These are phyloP conservation scores for Colletotrichum sublineola DNA, from an alignment of 2,329 filamentous ascomycete species.

Conservation along the genomic window DNA sequence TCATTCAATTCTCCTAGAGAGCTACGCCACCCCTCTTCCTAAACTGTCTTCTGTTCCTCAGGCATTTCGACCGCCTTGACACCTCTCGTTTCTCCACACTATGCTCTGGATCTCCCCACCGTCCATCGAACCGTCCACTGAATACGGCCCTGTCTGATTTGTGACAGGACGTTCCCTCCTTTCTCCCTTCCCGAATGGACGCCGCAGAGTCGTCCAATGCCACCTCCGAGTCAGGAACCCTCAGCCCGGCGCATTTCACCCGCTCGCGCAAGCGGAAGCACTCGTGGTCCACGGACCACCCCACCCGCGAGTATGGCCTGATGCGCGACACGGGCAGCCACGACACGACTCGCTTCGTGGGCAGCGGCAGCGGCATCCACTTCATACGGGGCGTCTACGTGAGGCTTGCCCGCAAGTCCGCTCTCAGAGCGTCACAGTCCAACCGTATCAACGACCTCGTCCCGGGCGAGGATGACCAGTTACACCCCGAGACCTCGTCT, in stretches of 20 bases:
- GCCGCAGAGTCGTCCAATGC: constrained; percentile 48
- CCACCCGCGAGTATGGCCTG: constrained; percentile 53
- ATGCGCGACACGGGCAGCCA: constrained; percentile 64
- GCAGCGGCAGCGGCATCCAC: constrained; percentile 70
- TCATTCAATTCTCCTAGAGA: too few relatives aligned
- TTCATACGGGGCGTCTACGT: constrained; percentile 69
- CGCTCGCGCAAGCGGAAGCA: constrained; percentile 50
- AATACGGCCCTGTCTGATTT: constrained; percentile 10
- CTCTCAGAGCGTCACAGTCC: constrained; percentile 29
- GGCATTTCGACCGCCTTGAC: background rate
- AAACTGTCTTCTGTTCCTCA: background rate
- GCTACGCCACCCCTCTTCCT: too few relatives aligned
- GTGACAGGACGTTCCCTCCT: background rate
- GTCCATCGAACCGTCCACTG: constrained; percentile 26
- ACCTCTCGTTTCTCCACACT: background rate
- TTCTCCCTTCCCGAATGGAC: constrained; percentile 45
- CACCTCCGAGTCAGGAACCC: constrained; percentile 46
- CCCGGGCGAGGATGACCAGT: constrained; percentile 69
- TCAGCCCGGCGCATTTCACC: constrained; percentile 42
- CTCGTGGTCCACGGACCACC: constrained; percentile 46
- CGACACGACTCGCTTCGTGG: constrained; percentile 66
- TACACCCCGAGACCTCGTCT: constrained; percentile 45
- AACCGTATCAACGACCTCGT: constrained; percentile 56
- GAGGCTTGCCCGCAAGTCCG: constrained; percentile 55
- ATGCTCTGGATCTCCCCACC: constrained; percentile 28